A percentile compares a stretch with the other conserved stretches of the same genome.
Conservation (phyloP, 306 rosid species). For the Comarum palustre region DNA sequence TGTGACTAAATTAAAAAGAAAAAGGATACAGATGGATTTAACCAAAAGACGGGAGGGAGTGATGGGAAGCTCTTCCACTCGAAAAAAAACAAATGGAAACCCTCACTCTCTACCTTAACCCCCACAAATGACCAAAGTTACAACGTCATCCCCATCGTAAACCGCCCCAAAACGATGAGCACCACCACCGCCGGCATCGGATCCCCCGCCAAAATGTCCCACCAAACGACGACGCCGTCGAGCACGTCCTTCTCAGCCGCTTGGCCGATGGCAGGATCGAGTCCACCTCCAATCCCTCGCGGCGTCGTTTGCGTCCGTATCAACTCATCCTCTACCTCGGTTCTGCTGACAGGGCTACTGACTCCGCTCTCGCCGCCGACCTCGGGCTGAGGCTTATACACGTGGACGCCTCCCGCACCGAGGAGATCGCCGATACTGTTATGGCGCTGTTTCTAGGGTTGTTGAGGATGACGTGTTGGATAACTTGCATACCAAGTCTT, state of each 20-base stretch:
- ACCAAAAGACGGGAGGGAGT: too few species aligned
- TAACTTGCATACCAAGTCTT: too few species aligned
- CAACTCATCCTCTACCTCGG: slow-evolving; percentile 96
- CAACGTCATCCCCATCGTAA: slow-evolving; percentile 22
- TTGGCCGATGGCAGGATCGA: slow-evolving; percentile 87
- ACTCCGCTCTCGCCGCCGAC: slow-evolving; percentile 79
- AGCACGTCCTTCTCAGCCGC: slow-evolving; percentile 84
- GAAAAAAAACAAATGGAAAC: background rate
- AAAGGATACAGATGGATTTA: slow-evolving; percentile 9
- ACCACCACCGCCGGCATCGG: slow-evolving; percentile 17
- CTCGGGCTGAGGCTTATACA: slow-evolving; percentile 89
- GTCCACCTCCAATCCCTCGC: slow-evolving; percentile 89
- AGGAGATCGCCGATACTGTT: slow-evolving; percentile 94
- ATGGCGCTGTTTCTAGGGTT: slow-evolving; percentile 95
- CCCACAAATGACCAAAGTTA: slow-evolving; percentile 13
- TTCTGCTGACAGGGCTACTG: slow-evolving; percentile 80
- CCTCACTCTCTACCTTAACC: slow-evolving; percentile 2
- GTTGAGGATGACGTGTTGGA: too few species aligned
- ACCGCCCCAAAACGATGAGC: slow-evolving; percentile 15
- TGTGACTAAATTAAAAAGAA: background rate
- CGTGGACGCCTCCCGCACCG: slow-evolving; percentile 82
- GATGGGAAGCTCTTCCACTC: background rate
- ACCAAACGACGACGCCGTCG: slow-evolving; percentile 54
- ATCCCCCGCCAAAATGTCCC: slow-evolving; percentile 70
- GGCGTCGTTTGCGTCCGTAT: slow-evolving; percentile 80